Evolutionary conservation across 1,139 yeast genomes (phyloP).

Genomic region (Zygosaccharomyces pseudobailii): DNA sequence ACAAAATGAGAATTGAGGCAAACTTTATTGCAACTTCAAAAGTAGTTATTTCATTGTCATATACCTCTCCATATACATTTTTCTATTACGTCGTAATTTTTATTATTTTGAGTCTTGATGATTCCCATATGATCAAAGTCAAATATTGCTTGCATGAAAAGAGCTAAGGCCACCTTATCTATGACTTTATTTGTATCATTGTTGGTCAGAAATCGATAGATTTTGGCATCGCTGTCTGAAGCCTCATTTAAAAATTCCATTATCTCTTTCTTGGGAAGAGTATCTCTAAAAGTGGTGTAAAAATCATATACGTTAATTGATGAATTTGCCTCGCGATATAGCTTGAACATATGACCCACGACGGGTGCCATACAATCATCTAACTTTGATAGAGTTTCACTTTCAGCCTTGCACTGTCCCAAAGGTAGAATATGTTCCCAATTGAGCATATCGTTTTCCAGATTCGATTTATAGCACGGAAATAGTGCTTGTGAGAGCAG

Average conservation of each 20-base stretch:
- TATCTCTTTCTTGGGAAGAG: conserved; percentile 43
- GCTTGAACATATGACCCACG: conserved; percentile 54
- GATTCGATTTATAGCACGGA: conserved; percentile 28
- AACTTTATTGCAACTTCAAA: too few species aligned
- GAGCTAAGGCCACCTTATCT: conserved; percentile 48
- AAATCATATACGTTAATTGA: conserved; percentile 73
- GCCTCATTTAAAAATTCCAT: conserved; percentile 35
- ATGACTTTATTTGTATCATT: conserved; percentile 39
- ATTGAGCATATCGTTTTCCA: conserved; percentile 31
- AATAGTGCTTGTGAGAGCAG: conserved; percentile 31
- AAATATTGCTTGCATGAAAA: conserved; percentile 55
- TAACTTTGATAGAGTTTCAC: conserved; percentile 9
- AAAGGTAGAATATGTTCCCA: conserved; percentile 28
- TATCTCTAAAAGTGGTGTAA: conserved; percentile 61
- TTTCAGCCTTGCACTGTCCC: conserved; percentile 8
- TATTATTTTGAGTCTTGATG: conserved; percentile 43
- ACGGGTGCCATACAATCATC: conserved; percentile 43
- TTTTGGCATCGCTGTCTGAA: conserved; percentile 22
- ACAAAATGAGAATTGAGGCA: too few species aligned
- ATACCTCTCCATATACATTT: conserved; percentile 58
- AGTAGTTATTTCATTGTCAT: conserved; percentile 21
- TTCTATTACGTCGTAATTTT: conserved; percentile 51
- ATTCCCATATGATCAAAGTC: conserved; percentile 54
- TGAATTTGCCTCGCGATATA: conserved; percentile 78
- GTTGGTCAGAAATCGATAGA: conserved; percentile 24